Evolutionary conservation across 352 stramenopile species (phyloP), one percentile per base, ranked within the genome.

Genomic region (Phytophthora sansomeana): DNA sequence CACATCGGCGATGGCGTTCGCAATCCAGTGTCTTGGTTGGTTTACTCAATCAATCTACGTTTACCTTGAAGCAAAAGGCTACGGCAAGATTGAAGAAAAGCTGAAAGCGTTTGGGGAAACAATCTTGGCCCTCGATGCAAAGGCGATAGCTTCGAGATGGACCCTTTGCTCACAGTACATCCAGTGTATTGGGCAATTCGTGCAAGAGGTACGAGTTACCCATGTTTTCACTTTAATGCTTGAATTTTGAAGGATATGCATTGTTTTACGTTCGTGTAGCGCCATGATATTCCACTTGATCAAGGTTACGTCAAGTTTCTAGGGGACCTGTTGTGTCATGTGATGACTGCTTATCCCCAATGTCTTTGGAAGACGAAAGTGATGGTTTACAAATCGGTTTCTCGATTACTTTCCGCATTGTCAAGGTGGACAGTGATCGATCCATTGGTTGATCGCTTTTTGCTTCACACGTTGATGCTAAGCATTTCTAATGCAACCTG

Each of bases 91-190:
- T 26, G 81, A 93, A 67, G 73, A 80, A 6, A 78, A 76, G n/a
- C 56, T 95, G 29, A 79, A 76, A 50, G 81, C 73, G 39, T 92
- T 85, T 67, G 83, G 87, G 14, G 87, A 95, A 36, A 85, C 78
- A 11, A 28, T 95, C 7, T 66, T 95, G 26, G 85, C 82, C 26
- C 48, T 92, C 26, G 72, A 84, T 33, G 69, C 78, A 16, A 77
- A 79, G 41, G 28, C 72, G 17, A 87, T 75, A 19, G 82, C 76
- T 21, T 81, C 68, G 58, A 87, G 67, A 35, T 95, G 79, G 83
- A 77, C 73, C 8, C 74, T 85, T 17, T 78, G 80, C 58, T 90
- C 72, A 8, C 72, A 78, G 19, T 89, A 77, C 57, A 61, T 88
- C 16, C 74, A 91, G 48, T 91, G 83, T 41, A 67, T 90, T 21